Evolutionary conservation across 371 early-diverging fungal genomes (phyloP).

Genomic region (Mucor piriformis): DNA sequence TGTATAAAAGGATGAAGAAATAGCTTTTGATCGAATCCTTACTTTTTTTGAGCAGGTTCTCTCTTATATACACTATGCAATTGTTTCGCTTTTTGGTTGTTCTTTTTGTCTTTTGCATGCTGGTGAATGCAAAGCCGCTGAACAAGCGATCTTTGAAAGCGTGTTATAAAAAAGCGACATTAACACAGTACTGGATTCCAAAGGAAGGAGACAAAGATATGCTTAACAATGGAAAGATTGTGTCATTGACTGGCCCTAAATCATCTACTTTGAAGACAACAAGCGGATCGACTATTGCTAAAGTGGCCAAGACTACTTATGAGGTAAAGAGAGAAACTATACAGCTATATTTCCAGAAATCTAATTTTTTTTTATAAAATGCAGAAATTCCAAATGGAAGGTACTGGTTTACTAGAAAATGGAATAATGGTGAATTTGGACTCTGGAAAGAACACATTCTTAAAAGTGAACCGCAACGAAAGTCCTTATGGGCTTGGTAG

Average conservation of each 20-base stretch:
- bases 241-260: conserved; percentile 25
- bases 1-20: too few relatives aligned
- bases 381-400: conserved; percentile 45
- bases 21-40: background rate
- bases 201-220: conserved; percentile 41
- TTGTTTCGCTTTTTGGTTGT: background rate
- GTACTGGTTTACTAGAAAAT: conserved; percentile 33
- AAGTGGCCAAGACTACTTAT: conserved; percentile 30
- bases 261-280: conserved; percentile 15
- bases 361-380: too few relatives aligned
- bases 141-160: background rate
- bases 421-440: conserved; percentile 37
- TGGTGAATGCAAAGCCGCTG: background rate
- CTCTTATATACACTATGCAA: background rate
- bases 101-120: background rate
- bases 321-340: conserved; percentile 6
- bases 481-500: conserved; percentile 29
- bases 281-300: conserved; percentile 25
- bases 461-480: conserved; percentile 14
- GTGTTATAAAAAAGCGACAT: conserved; percentile 28
- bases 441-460: conserved; percentile 12
- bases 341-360: background rate
- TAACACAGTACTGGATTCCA: conserved; percentile 43
- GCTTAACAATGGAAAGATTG: conserved; percentile 33
- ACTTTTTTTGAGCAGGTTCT: background rate